Percentiles rank a stretch among this genome's conserved stretches.
Conservation (phyloP, 495 filamentous ascomycete genomes). For the Pseudoneurospora amorphoporcata region DNA sequence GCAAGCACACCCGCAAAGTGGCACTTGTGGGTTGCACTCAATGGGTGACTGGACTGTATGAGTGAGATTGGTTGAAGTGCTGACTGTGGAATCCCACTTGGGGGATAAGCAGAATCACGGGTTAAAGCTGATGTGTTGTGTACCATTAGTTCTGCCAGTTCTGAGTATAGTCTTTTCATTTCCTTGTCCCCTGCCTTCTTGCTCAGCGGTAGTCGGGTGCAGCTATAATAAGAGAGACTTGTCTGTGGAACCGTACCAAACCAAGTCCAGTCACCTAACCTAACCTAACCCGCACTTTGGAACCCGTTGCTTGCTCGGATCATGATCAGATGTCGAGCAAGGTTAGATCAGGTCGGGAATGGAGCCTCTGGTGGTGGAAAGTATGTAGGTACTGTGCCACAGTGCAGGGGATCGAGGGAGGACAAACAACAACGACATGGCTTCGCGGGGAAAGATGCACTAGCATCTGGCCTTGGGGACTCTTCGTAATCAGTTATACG, state of each 20-base stretch:
- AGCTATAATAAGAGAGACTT: neutral
- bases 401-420: neutral
- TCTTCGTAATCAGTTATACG: neutral
- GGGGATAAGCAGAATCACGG: neutral
- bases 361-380: neutral
- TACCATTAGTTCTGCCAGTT: neutral
- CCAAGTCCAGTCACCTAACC: neutral
- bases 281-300: neutral
- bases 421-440: neutral
- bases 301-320: neutral
- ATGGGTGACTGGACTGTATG: constrained; percentile 2
- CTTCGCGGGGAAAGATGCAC: neutral
- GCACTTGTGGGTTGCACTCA: constrained; percentile 3
- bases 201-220: neutral
- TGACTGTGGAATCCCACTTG: neutral
- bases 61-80: neutral
- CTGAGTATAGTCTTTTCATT: neutral
- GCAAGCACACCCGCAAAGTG: constrained; percentile 7
- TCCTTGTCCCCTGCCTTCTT: neutral
- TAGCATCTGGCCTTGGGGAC: neutral
- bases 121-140: neutral
- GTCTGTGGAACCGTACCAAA: neutral
- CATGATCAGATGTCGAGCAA: neutral
- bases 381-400: neutral
- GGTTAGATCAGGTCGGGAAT: neutral